Base-by-base conservation (phyloP, 1,284 basidiomycete species). In the Tremellales sp. region DNA sequence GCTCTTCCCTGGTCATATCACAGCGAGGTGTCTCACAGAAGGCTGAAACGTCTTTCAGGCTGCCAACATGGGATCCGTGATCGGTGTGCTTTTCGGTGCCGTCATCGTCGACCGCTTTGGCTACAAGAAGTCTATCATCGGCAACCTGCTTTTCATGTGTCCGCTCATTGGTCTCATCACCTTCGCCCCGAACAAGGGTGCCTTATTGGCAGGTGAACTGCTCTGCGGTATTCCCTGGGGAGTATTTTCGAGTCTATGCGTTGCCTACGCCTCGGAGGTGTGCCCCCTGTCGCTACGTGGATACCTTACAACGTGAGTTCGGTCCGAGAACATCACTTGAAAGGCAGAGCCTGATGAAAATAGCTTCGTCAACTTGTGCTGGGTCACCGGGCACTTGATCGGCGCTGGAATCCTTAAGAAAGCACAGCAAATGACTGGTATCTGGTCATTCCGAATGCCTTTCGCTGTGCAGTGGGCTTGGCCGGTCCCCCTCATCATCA, bases 211-310 rank as follows among this genome's bases (percentile, higher is more conserved):
- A 31, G 72, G 73, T 12, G 62, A 76, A 49, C 49, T 75, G 31
- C 58, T 74, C 1, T 52, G 45, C 44, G 56, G 60, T 33, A 46
- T 62, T 4, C 60, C 60, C 7, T 62, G 55, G 55, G 60, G 60
- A 41, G 50, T 51, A 23, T 61, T 57, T 46, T 42, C 42, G 21
- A 57, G 48, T 40, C 57, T 75, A 8, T 68, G 73, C 7, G 62
- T 61, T 23, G 61, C 77, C 1, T 80, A 78, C 55, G 78, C 78
- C 11, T 69, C 73, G 15, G 78, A 80, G 43, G 72, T 79, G 19
- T 74, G 71, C 36, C 78, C 78, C 2, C 40, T 60, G 8, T 43
- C 49, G 13, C 54, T 64, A n/a, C 58, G 64, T 42, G 53, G 57
- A 25, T 61, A 62, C 47, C 71, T 11, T 77, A 75, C 56, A 74